Base-by-base conservation (phyloP, 2,329 filamentous ascomycete species). In the Diaporthe vaccinii region DNA sequence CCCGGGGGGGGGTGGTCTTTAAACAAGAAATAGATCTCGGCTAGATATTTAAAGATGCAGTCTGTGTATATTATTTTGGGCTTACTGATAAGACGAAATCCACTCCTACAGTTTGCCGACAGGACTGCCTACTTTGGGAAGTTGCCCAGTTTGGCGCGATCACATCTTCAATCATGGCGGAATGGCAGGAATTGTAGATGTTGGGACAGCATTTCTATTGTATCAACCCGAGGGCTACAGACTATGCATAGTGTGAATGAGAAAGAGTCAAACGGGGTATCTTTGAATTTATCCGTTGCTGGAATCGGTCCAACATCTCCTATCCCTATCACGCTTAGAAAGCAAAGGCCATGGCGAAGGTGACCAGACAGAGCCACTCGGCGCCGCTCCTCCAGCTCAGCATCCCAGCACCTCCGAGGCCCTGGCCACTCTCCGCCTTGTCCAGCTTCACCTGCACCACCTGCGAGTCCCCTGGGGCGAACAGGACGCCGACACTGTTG, bases 391-490 rank as follows among this genome's bases (percentile, higher is more conserved):
- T 80, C 83, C 82, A 85, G 74, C 78, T 77, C 57, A 85, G 75
- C 34, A 78, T 79, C 15, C 81, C 82, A 46, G 80, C 81, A 34
- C 81, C 81, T 34, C 81, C 81, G 14, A 83, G 78, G 1, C 81
- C 80, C 49, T 80, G 76, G 41, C 76, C 78, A 58, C 75, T 70
- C 36, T 78, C 65, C 39, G 75, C 74, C 39, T 69, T 76, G 65
- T 67, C 73, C 61, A 75, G 59, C 34, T 76, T 76, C 31, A 83
- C 84, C 76, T 89, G 80, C n/a, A 89, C 79, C 15, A 84, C 79
- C 0, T 86, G 89, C 28, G 87, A 84, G 75, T 87, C 85, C n/a
- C 86, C 88, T 0, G 88, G 88, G 12, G 87, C 87, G 78, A 90
- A 89, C 51, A 90, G 81, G 28, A 89, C 80, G 22, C 87, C 87